Conservation (phyloP, 257 asterid species). For the Jacaranda mimosifolia region DNA sequence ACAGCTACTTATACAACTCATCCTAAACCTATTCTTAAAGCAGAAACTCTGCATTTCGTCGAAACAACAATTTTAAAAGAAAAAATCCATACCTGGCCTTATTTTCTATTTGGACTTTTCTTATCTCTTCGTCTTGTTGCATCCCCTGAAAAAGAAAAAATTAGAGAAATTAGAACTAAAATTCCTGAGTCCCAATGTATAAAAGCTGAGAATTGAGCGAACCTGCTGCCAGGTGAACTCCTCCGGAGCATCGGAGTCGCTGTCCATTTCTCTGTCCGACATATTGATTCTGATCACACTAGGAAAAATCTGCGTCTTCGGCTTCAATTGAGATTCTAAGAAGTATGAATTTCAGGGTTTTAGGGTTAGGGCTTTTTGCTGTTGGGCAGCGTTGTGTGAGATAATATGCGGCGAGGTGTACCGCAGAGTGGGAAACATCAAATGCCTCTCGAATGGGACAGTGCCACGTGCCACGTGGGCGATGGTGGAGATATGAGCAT, state of each 20-base stretch:
- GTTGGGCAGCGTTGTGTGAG: background rate
- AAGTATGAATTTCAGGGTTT: conserved; percentile 26
- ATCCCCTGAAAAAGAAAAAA: conserved; percentile 53
- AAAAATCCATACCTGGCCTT: conserved; percentile 62
- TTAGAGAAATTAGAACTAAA: background rate
- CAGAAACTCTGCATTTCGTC: background rate
- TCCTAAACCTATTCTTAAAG: conserved; percentile 6
- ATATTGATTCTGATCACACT: conserved; percentile 36
- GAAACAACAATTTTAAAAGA: background rate
- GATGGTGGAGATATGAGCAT: no score
- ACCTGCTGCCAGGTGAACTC: conserved; percentile 80
- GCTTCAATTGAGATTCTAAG: background rate
- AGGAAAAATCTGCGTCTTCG: background rate
- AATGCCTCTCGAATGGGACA: no score
- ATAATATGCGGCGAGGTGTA: background rate
- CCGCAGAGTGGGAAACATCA: no score
- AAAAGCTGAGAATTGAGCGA: conserved; percentile 30
- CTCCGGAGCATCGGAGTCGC: conserved; percentile 88
- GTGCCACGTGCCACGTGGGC: no score
- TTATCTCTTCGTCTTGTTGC: conserved; percentile 67
- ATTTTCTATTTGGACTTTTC: conserved; percentile 60
- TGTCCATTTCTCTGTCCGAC: conserved; percentile 59
- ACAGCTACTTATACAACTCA: conserved; percentile 1
- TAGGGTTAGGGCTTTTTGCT: conserved; percentile 40
- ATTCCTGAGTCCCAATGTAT: background rate